These are phyloP conservation scores for Knoxdaviesia capensis DNA, from an alignment of 2,329 filamentous ascomycete species.

Conservation along the genomic window DNA sequence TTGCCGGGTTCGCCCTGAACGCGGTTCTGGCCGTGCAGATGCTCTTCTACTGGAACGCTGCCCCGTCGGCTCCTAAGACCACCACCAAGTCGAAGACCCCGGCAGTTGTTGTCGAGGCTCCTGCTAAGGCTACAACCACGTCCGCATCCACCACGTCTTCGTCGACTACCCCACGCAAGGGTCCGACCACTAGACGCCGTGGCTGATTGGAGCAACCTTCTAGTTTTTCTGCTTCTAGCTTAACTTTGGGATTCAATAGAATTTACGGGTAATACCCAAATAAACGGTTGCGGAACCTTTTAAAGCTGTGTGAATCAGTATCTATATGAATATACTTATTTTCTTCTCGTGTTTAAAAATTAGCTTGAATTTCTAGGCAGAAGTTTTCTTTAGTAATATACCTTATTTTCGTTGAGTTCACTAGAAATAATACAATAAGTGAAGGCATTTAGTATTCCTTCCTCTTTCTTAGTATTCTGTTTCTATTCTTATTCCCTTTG, in stretches of 20 bases:
- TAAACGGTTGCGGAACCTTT: neutral
- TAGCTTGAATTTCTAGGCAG: too few species aligned
- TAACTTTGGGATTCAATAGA: conserved; percentile 1
- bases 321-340: neutral
- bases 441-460: too few species aligned
- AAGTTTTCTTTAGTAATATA: too few species aligned
- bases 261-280: neutral
- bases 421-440: too few species aligned
- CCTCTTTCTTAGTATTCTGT: too few species aligned
- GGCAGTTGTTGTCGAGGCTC: conserved; percentile 8
- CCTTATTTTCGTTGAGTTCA: too few species aligned
- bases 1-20: conserved; percentile 83
- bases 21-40: conserved; percentile 73
- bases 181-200: conserved; percentile 21
- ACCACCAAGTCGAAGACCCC: conserved; percentile 20
- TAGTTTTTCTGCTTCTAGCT: conserved; percentile 1
- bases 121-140: too few species aligned
- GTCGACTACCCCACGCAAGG: conserved; percentile 16
- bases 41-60: conserved; percentile 84
- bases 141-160: conserved; percentile 10
- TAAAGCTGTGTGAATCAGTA: conserved; percentile 1
- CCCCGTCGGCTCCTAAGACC: conserved; percentile 23
- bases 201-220: conserved; percentile 11
- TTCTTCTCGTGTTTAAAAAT: neutral
- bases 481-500: too few species aligned